These are phyloP conservation scores for Lactifluus echinatus DNA, from an alignment of 768 basidiomycete species.

Conservation along the genomic window DNA sequence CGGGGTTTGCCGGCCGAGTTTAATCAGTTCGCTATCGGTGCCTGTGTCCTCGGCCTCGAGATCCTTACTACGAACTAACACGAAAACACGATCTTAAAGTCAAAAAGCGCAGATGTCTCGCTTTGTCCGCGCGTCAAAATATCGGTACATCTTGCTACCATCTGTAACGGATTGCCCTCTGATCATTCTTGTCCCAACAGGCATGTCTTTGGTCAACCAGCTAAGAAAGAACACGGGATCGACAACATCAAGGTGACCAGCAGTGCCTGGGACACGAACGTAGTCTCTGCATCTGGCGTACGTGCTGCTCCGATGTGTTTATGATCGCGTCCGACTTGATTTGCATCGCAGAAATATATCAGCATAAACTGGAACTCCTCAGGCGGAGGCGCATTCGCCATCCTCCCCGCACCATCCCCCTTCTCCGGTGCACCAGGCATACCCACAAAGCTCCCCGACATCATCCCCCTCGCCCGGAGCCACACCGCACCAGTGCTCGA, in stretches of 20 bases:
- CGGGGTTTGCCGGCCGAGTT: constrained; percentile 5
- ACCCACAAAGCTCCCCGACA: constrained; percentile 81
- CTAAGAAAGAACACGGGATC: constrained; percentile 74
- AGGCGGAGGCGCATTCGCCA: constrained; percentile 90
- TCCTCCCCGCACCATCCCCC: constrained; percentile 77
- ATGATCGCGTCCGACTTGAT: neutral
- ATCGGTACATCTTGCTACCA: constrained; percentile 45
- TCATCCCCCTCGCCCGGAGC: constrained; percentile 83
- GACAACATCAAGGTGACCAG: constrained; percentile 83
- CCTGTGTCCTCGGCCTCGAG: neutral
- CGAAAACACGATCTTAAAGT: neutral
- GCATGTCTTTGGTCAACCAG: constrained; percentile 85
- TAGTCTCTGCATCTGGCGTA: constrained; percentile 78
- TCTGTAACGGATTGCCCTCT: constrained; percentile 4
- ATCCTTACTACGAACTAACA: neutral
- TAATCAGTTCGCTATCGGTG: neutral
- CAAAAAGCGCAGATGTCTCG: constrained; percentile 51
- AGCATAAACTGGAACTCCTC: constrained; percentile 93
- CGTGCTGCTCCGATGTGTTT: constrained; percentile 24
- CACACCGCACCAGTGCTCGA: constrained; percentile 83
- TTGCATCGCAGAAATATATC: constrained; percentile 43
- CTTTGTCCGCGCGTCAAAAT: constrained; percentile 81
- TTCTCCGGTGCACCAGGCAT: constrained; percentile 47
- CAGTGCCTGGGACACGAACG: constrained; percentile 94
- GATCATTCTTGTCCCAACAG: constrained; percentile 31